Evolutionary conservation across 257 asterid species (phyloP).

Genomic region (Penstemon eatonii): DNA sequence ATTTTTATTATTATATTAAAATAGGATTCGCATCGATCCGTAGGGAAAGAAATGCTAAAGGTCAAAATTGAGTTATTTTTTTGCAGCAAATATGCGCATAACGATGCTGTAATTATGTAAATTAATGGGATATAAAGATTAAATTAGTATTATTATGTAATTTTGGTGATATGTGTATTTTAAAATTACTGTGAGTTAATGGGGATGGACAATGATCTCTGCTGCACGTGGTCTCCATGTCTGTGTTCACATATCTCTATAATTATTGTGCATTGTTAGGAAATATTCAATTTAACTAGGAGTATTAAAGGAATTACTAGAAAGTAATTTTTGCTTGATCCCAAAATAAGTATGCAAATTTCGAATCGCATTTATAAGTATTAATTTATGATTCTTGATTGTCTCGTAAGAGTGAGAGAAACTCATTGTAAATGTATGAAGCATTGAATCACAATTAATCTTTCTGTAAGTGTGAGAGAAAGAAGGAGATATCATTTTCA

Average conservation of each 20-base stretch:
- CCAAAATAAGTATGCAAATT: constrained; percentile 11
- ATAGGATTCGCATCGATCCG: constrained; percentile 30
- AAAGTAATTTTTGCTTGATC: constrained; percentile 12
- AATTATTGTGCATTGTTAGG: constrained; percentile 32
- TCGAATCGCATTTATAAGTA: neutral
- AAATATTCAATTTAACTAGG: too few species aligned
- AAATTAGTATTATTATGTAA: constrained; percentile 6
- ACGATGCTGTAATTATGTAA: constrained; percentile 28
- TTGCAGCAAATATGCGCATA: constrained; percentile 18
- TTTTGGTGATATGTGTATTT: constrained; percentile 32
- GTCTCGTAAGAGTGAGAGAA: constrained; percentile 23
- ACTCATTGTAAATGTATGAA: neutral
- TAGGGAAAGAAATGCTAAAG: constrained; percentile 22
- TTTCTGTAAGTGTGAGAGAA: constrained; percentile 12
- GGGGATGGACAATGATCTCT: constrained; percentile 68
- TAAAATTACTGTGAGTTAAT: constrained; percentile 41
- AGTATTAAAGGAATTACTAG: too few species aligned
- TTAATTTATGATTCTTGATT: constrained; percentile 8
- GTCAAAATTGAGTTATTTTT: constrained; percentile 28
- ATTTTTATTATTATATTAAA: constrained; percentile 10
- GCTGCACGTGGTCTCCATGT: constrained; percentile 50
- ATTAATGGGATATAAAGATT: constrained; percentile 15
- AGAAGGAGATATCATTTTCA: constrained; percentile 35
- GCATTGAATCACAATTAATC: constrained; percentile 22
- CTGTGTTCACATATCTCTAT: constrained; percentile 28